Conservation (phyloP, 495 filamentous ascomycete species). For the Trichocladium antarcticum region DNA sequence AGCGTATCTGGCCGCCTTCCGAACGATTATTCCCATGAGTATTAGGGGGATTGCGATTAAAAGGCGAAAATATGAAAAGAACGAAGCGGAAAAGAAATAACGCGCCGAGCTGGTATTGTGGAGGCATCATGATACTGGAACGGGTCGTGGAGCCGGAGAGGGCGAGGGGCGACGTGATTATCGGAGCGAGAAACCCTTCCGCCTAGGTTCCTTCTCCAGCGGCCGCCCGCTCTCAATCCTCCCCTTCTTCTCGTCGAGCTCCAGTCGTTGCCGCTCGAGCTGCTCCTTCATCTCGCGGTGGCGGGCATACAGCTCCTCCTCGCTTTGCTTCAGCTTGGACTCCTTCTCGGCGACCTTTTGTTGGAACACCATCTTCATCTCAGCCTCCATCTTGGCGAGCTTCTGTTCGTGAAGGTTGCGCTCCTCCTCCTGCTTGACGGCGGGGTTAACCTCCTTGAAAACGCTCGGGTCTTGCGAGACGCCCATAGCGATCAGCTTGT, state of each 20-base stretch:
- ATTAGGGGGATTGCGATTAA: constrained; percentile 43
- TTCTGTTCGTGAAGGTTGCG: constrained; percentile 97
- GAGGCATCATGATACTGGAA: constrained; percentile 39
- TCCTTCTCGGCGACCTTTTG: constrained; percentile 99
- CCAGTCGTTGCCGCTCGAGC: constrained; percentile 81
- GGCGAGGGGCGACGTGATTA: constrained; percentile 37
- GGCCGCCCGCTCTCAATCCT: constrained; percentile 89
- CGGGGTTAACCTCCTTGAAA: constrained; percentile 99
- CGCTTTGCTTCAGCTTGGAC: constrained; percentile 97
- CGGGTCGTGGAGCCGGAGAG: constrained; percentile 32
- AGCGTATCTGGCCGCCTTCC: constrained; percentile 16
- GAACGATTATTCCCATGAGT: constrained; percentile 24
- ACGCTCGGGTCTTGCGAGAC: constrained; percentile 96
- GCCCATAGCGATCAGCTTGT: constrained; percentile 97
- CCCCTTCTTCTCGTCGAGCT: constrained; percentile 94
- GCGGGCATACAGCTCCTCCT: constrained; percentile 94
- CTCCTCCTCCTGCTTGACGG: constrained; percentile 99
- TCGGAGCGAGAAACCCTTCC: constrained; percentile 97
- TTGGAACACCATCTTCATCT: constrained; percentile 99
- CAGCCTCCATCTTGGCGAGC: constrained; percentile 98
- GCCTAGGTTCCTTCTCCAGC: constrained; percentile 88
- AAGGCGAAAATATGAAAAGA: constrained; percentile 31
- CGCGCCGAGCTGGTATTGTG: constrained; percentile 40
- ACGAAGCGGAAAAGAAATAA: constrained; percentile 32
- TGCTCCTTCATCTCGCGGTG: constrained; percentile 99